Base-by-base conservation (phyloP, 257 asterid species). In the Solanum chmielewskii region DNA sequence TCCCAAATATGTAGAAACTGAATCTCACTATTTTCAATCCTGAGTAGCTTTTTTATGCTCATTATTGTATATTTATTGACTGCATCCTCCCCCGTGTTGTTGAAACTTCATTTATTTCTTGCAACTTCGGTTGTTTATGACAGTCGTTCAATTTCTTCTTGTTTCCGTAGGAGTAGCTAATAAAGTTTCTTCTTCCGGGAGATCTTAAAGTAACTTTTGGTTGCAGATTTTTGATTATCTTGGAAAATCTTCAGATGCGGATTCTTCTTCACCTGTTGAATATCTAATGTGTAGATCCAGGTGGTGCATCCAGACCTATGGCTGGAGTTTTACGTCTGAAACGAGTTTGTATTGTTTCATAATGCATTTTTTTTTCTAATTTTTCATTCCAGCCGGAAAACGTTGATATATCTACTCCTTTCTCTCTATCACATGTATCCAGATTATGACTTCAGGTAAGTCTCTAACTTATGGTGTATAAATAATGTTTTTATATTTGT, bases 381-480 rank as follows among this genome's bases (percentile, higher is more conserved):
- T 85, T 66, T 35, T 81, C 41, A 12, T 86, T 93, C 88, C 98
- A 96, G 99, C 93, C 98, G 98, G 90, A 96, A 93, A 94, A 95
- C 99, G 20, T 78, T 96, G 96, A 93, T 95, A 87, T 97, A 94
- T 91, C 94, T 97, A 89, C 98, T 97, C 87, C 99, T 96, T 83
- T 91, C 97, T 86, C 99, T 96, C 88, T 91, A 93, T 90, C 99
- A 95, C 90, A 94, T 94, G 93, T 97, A 94, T 89, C 99, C 98
- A 2, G 99, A 97, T 89, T 94, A 94, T 44, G 98, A 93, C 91
- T 97, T 97, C 99, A 97, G 99, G 99, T 97, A 97, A 87, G 93
- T 86, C 91, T 93, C 95, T 90, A 90, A 88, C 86, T 90, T 90
- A 77, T 80, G 87, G 86, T 91, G 49, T 88, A 81, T 88, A 81